These are phyloP conservation scores for Fusarium hainanense DNA, from an alignment of 2,329 filamentous ascomycete genomes.

Conservation along the genomic window DNA sequence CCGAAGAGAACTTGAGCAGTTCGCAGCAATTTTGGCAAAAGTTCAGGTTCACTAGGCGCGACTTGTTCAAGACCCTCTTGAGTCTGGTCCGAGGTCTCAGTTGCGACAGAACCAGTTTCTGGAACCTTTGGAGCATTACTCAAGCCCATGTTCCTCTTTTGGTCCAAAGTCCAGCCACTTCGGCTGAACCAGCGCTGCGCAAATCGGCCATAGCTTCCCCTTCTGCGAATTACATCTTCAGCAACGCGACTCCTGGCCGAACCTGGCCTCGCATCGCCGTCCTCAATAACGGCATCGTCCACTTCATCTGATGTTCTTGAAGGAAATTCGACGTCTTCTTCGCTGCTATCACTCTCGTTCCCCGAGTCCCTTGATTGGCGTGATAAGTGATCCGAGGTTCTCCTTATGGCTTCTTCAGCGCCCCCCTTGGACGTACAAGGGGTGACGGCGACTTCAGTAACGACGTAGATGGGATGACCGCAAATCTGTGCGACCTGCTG, in stretches of 20 bases:
- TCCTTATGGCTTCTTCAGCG: constrained; percentile 76
- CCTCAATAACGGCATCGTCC: constrained; percentile 54
- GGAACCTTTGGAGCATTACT: constrained; percentile 55
- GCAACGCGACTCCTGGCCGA: constrained; percentile 73
- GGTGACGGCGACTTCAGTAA: constrained; percentile 91
- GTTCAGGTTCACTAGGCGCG: constrained; percentile 50
- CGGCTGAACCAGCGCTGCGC: constrained; percentile 92
- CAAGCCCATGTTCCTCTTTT: constrained; percentile 75
- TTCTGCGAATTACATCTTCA: constrained; percentile 86
- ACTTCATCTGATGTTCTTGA: constrained; percentile 56
- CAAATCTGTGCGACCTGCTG: constrained; percentile 90
- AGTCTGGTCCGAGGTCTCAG: constrained; percentile 41
- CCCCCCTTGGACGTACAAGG: constrained; percentile 82
- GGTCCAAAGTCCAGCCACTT: constrained; percentile 81
- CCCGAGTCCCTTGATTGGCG: constrained; percentile 54
- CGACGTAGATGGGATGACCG: constrained; percentile 83
- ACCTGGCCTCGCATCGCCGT: constrained; percentile 49
- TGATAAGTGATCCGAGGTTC: constrained; percentile 62
- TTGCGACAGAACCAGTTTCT: constrained; percentile 20
- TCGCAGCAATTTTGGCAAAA: constrained; percentile 86
- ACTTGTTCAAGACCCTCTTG: constrained; percentile 51
- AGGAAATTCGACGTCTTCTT: constrained; percentile 56
- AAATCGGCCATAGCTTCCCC: constrained; percentile 88
- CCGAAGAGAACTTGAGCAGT: constrained; percentile 88
- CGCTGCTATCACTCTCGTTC: constrained; percentile 59